Evolutionary conservation across 2,329 filamentous ascomycete genomes (phyloP).

Genomic region (Fusarium avenaceum): DNA sequence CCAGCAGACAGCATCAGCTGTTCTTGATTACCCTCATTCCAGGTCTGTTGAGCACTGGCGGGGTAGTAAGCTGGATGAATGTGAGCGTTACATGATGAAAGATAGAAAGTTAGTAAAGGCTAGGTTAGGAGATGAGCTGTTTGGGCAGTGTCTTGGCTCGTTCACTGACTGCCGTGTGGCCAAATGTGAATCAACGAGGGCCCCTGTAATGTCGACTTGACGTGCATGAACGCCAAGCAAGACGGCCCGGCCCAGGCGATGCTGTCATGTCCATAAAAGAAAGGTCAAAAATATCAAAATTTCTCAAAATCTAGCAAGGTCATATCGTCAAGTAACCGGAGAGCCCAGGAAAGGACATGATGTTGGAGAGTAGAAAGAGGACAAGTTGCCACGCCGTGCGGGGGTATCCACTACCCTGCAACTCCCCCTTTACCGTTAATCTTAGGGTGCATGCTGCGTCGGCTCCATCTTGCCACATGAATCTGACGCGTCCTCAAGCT

Average conservation of each 20-base stretch:
- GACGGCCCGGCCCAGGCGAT: too few species aligned
- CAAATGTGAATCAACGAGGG: background rate
- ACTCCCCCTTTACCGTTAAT: background rate
- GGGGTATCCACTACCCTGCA: background rate
- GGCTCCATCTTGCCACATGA: too few species aligned
- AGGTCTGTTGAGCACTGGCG: too few species aligned
- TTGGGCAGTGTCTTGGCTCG: background rate
- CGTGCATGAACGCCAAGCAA: background rate
- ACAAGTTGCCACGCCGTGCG: background rate
- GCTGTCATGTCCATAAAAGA: background rate
- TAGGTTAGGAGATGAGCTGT: background rate
- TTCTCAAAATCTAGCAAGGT: background rate
- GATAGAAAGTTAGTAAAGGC: background rate
- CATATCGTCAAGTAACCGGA: background rate
- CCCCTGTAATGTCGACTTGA: background rate
- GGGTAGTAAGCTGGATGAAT: background rate
- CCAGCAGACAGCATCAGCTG: too few species aligned
- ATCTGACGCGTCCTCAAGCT: too few species aligned
- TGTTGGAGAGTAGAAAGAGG: background rate
- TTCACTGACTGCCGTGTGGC: background rate
- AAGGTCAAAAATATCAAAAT: accelerated
- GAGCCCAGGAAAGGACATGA: background rate
- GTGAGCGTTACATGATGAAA: too few species aligned
- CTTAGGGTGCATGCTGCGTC: too few species aligned
- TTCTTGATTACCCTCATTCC: too few species aligned